Percentiles rank a stretch among this genome's conserved stretches.
These are phyloP conservation scores for Opeltia flavorubescens DNA, from an alignment of 495 filamentous ascomycete species.

Conservation along the genomic window DNA sequence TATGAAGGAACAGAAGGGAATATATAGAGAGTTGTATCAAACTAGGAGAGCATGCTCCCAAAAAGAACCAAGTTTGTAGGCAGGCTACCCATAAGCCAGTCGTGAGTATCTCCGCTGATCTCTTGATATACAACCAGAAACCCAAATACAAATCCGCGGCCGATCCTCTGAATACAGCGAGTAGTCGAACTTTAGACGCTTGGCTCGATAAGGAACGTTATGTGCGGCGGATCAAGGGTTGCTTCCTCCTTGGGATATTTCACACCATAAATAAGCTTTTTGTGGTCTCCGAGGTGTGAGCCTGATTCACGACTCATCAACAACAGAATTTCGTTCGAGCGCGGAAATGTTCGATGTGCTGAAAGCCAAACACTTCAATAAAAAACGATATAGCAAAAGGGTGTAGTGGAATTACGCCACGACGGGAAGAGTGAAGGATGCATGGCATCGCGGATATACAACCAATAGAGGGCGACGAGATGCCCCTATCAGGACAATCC, in stretches of 20 bases:
- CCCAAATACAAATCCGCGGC: background rate
- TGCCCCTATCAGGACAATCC: background rate
- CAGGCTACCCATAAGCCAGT: background rate
- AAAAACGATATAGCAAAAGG: too few species aligned
- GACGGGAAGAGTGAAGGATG: background rate
- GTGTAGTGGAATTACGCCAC: background rate
- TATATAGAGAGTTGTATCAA: too few species aligned
- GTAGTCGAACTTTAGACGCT: background rate
- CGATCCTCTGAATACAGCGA: background rate
- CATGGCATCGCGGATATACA: slow-evolving; percentile 7
- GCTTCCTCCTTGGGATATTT: too few species aligned
- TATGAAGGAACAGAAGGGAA: too few species aligned
- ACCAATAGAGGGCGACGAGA: background rate
- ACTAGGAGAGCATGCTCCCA: too few species aligned
- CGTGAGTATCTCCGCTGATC: background rate
- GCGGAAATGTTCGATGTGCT: too few species aligned
- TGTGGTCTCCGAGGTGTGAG: too few species aligned
- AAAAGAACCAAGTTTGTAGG: background rate
- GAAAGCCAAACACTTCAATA: too few species aligned
- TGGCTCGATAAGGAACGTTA: slow-evolving; percentile 9
- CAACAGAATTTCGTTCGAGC: too few species aligned
- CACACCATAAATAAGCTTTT: too few species aligned
- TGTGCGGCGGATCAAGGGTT: too few species aligned
- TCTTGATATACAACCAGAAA: background rate
- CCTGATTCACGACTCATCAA: too few species aligned